These are phyloP conservation scores for Helicosporidium sp. DNA, from an alignment of 139 green algal genomes.

Conservation along the genomic window DNA sequence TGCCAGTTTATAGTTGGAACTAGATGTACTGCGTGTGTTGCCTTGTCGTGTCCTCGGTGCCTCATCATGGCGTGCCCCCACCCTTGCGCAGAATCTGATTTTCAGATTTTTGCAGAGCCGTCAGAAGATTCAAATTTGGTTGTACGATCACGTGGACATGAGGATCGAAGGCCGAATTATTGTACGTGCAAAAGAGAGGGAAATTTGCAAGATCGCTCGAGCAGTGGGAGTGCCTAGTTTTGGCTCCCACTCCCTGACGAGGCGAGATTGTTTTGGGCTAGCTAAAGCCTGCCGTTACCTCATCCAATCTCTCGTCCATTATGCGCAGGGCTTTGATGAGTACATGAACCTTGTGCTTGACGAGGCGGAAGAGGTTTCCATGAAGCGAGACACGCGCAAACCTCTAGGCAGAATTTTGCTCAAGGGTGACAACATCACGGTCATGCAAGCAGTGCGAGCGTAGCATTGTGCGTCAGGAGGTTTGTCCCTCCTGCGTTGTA, in stretches of 20 bases:
- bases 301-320: no score
- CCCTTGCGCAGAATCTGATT: constrained; percentile 68
- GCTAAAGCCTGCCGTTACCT: no score
- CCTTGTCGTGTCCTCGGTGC: no score
- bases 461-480: no score
- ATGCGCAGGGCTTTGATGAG: constrained; percentile 85
- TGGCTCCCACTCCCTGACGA: no score
- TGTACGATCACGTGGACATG: constrained; percentile 86
- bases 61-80: no score
- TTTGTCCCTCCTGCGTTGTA: no score
- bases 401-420: constrained; percentile 81
- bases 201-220: no score
- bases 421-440: constrained; percentile 96
- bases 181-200: constrained; percentile 24
- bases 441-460: constrained; percentile 88
- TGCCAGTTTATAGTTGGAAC: no score
- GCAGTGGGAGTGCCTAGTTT: no score
- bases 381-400: constrained; percentile 82
- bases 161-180: constrained; percentile 91
- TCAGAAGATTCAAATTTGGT: constrained; percentile 87
- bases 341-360: constrained; percentile 99
- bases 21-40: no score
- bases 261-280: no score
- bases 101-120: constrained; percentile 92
- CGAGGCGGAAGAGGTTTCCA: constrained; percentile 87